phyloP scores from a whole-genome alignment of 495 filamentous ascomycete species.

The Tuber melanosporum region DNA sequence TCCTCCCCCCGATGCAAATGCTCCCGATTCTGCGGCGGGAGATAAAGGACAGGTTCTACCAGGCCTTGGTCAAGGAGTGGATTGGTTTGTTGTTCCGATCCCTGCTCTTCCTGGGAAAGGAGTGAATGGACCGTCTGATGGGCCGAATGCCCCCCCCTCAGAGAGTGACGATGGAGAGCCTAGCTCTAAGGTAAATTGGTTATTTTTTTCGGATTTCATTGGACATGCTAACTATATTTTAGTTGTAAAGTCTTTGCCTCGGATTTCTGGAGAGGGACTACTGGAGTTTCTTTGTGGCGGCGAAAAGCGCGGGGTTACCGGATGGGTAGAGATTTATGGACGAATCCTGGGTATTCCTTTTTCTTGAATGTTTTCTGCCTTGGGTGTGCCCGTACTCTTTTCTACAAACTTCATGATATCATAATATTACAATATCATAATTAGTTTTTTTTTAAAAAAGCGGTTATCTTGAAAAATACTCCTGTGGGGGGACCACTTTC shows the following conservation, averaged over 20 bases:
- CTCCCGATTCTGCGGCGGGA: not conserved
- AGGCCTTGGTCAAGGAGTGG: not conserved
- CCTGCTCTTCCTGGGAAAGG: not conserved
- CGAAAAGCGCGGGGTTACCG: not conserved
- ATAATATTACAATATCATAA: too few species aligned
- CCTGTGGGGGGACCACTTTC: too few species aligned
- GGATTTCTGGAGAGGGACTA: not conserved
- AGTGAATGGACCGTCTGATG: not conserved
- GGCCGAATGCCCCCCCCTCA: not conserved
- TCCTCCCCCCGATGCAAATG: not conserved
- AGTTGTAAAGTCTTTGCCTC: not conserved
- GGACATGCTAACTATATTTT: not conserved
- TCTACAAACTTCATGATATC: not conserved
- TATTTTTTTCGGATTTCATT: not conserved
- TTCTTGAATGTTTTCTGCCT: not conserved
- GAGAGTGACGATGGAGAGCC: not conserved
- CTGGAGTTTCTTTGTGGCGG: not conserved
- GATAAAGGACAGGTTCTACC: not conserved
- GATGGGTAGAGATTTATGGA: not conserved
- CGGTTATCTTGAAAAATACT: too few species aligned
- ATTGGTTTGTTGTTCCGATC: conserved; percentile 2
- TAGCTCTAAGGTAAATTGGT: not conserved
- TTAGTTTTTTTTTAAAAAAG: too few species aligned
- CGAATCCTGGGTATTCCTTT: not conserved
- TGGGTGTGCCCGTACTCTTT: not conserved